Percentiles rank a stretch among this genome's conserved stretches.
Conservation (phyloP, 805 yeast genomes). For the Cyberlindnera samutprakarnensis region DNA sequence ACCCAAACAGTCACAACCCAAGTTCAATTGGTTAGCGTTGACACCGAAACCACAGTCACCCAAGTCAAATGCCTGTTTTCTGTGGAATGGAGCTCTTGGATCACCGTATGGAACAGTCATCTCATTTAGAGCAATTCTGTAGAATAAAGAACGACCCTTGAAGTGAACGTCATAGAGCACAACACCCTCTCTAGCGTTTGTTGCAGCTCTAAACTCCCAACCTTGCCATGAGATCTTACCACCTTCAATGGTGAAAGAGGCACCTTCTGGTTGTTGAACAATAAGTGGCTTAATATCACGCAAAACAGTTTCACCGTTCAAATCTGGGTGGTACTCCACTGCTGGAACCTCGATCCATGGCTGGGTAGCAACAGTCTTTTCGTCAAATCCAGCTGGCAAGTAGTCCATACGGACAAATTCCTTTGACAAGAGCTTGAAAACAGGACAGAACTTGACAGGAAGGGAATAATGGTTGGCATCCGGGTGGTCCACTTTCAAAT, state of each 20-base stretch:
- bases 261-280: slow-evolving; percentile 72
- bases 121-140: slow-evolving; percentile 68
- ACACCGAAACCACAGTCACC: slow-evolving; percentile 83
- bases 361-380: slow-evolving; percentile 40
- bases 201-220: slow-evolving; percentile 69
- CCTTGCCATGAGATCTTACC: slow-evolving; percentile 71
- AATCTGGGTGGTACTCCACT: slow-evolving; percentile 70
- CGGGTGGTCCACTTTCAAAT: slow-evolving; percentile 58
- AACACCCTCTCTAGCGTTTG: slow-evolving; percentile 73
- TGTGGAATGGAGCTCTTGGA: slow-evolving; percentile 75
- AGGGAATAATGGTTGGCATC: slow-evolving; percentile 72
- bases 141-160: slow-evolving; percentile 70
- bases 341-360: slow-evolving; percentile 54
- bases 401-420: slow-evolving; percentile 66
- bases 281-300: slow-evolving; percentile 66
- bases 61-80: slow-evolving; percentile 82
- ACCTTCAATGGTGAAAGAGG: slow-evolving; percentile 55
- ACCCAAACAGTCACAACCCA: slow-evolving; percentile 83
- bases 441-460: slow-evolving; percentile 69
- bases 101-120: slow-evolving; percentile 90
- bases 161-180: slow-evolving; percentile 65
- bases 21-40: slow-evolving; percentile 55
- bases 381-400: slow-evolving; percentile 68
- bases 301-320: slow-evolving; percentile 40
- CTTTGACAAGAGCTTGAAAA: slow-evolving; percentile 52